Evolutionary conservation across 2,329 filamentous ascomycete genomes (phyloP).

Genomic region (Verticillium albo-atrum): DNA sequence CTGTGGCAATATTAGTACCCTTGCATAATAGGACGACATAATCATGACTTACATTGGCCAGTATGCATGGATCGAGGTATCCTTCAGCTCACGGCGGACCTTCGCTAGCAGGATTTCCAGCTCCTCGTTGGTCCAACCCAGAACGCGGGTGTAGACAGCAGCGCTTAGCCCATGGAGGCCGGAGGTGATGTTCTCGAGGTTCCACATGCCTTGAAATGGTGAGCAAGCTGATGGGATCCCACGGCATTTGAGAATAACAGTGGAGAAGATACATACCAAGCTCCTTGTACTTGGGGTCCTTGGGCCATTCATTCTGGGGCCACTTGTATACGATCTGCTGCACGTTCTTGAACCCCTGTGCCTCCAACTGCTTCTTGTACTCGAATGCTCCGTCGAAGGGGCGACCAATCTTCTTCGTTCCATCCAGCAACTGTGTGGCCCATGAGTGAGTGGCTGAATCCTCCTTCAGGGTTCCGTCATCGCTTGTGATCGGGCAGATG

Average conservation of each 20-base stretch:
- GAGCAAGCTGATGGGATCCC: no score
- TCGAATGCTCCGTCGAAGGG: slow-evolving; percentile 19
- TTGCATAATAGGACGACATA: rapidly evolving
- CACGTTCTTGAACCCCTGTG: slow-evolving; percentile 47
- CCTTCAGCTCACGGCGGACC: slow-evolving; percentile 19
- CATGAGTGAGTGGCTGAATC: slow-evolving; percentile 4
- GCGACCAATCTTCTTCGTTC: slow-evolving; percentile 18
- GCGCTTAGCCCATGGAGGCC: slow-evolving; percentile 20
- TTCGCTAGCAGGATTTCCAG: slow-evolving; percentile 17
- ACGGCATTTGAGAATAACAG: no score
- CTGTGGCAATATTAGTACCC: neutral
- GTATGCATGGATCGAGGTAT: slow-evolving; percentile 17
- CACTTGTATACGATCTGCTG: slow-evolving; percentile 37
- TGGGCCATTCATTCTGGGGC: slow-evolving; percentile 42
- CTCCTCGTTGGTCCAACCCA: slow-evolving; percentile 19
- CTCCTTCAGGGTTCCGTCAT: slow-evolving; percentile 34
- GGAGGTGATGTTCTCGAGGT: slow-evolving; percentile 12
- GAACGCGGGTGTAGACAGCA: slow-evolving; percentile 18
- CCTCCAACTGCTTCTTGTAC: slow-evolving; percentile 33
- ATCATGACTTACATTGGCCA: slow-evolving; percentile 6
- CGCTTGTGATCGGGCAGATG: slow-evolving; percentile 30
- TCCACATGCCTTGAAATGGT: slow-evolving; percentile 15
- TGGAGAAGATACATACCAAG: slow-evolving; percentile 28
- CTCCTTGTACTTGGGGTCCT: slow-evolving; percentile 41
- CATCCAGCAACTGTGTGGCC: neutral